Evolutionary conservation across 345 rosid species (phyloP), one percentile per base, ranked within the genome.

Genomic region (Ricinus communis): DNA sequence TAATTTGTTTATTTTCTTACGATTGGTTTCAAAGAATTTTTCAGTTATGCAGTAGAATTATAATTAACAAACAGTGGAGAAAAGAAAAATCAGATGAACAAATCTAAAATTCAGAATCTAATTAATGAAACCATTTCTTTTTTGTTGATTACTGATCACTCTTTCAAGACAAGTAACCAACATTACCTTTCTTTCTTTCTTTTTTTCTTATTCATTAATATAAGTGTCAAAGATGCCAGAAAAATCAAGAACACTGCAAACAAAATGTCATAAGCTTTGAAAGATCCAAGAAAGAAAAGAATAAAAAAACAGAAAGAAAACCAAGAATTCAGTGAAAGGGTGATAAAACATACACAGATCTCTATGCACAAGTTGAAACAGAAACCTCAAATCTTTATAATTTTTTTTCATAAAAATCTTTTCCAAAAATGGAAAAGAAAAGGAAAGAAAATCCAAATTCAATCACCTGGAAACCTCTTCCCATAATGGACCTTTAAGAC

Each of bases 391-490:
- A 22, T 24, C 40, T 50, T 16, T 19, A n/a, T n/a, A n/a, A n/a
- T n/a, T n/a, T n/a, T n/a, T n/a, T n/a, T 31, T 21, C 47, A 55
- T 38, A 7, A 3, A 28, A 27, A 49, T n/a, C 21, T 1, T n/a
- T 28, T 28, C 9, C 4, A 18, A 8, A 33, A 33, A 52, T 22
- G n/a, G 21, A 24, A 22, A 67, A 61, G 36, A 18, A 41, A 62
- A 27, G 2, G 0, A 16, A 68, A 30, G 64, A 53, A 31, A 63
- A 50, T 22, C 15, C 49, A 67, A 52, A 51, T 5, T 24, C 40
- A 68, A 73, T 83, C 68, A 93, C 97, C 97, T 86, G 70, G 98
- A 91, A 74, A 91, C 87, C 59, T 91, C 88, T 61, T 93, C 97
- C 98, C 98, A 91, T 14, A 91, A 82, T 56, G 96, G 93, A 64